These are phyloP conservation scores for Penicillium cosmopolitanum DNA, from an alignment of 495 filamentous ascomycete species.

Conservation along the genomic window DNA sequence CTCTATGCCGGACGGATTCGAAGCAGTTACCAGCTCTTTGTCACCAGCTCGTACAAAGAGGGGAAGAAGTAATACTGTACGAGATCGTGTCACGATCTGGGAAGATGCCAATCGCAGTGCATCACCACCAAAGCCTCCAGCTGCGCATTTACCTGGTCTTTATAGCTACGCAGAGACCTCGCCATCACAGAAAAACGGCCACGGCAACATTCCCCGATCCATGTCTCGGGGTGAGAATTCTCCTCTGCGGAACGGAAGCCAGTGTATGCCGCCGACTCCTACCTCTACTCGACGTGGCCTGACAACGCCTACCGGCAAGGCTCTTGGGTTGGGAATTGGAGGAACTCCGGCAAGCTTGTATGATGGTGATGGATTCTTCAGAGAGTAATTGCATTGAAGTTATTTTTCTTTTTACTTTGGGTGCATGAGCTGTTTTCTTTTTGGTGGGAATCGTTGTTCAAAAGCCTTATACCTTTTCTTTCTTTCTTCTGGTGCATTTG, in stretches of 20 bases:
- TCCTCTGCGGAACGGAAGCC: slow-evolving; percentile 21
- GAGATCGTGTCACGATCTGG: slow-evolving; percentile 44
- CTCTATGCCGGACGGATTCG: slow-evolving; percentile 17
- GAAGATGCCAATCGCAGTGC: slow-evolving; percentile 36
- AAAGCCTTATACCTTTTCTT: slow-evolving; percentile 25
- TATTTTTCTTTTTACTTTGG: slow-evolving; percentile 2
- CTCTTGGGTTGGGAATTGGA: slow-evolving; percentile 40
- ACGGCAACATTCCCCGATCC: slow-evolving; percentile 14
- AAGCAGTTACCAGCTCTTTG: not conserved
- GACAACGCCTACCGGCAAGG: slow-evolving; percentile 38
- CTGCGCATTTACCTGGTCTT: slow-evolving; percentile 11
- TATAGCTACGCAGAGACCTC: slow-evolving; percentile 23
- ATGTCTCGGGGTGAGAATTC: slow-evolving; percentile 16
- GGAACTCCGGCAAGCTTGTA: slow-evolving; percentile 51
- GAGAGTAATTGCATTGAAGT: slow-evolving; percentile 33
- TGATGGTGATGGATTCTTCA: slow-evolving; percentile 53
- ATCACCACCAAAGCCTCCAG: slow-evolving; percentile 17
- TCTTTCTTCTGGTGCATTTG: slow-evolving; percentile 14
- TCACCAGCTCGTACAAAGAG: slow-evolving; percentile 10
- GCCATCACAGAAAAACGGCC: slow-evolving; percentile 7
- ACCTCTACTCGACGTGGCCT: slow-evolving; percentile 27
- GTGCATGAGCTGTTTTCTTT: slow-evolving; percentile 12
- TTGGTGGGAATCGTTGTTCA: slow-evolving; percentile 14
- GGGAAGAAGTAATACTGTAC: slow-evolving; percentile 12
- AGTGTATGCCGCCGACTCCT: slow-evolving; percentile 19